Evolutionary conservation across 2,329 filamentous ascomycete genomes (phyloP).

Genomic region (Didymella exigua): DNA sequence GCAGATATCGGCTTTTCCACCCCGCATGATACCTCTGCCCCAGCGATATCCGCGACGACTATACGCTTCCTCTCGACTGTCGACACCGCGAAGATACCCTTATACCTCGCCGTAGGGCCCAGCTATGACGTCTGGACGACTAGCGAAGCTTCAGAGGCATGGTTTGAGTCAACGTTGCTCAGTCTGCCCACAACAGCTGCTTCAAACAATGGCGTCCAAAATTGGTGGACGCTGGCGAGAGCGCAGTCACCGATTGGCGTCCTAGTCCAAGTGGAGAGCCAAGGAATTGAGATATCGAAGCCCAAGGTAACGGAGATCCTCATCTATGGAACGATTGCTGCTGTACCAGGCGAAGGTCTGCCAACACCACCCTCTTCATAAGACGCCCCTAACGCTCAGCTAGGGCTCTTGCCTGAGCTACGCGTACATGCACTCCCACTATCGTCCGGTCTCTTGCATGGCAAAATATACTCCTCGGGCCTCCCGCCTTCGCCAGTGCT

Average conservation of each 20-base stretch:
- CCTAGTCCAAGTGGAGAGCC: conserved; percentile 39
- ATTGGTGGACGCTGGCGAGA: conserved; percentile 48
- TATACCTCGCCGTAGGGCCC: conserved; percentile 48
- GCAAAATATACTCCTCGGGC: conserved; percentile 7
- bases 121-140: conserved; percentile 48
- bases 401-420: conserved; percentile 27
- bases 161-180: conserved; percentile 49
- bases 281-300: not conserved
- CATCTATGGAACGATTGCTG: conserved; percentile 50
- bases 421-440: conserved; percentile 51
- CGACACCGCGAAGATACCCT: conserved; percentile 47
- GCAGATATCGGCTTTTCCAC: conserved; percentile 40
- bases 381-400: conserved; percentile 4
- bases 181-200: conserved; percentile 20
- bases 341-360: conserved; percentile 19
- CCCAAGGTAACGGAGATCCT: conserved; percentile 52
- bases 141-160: conserved; percentile 42
- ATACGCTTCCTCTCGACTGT: conserved; percentile 50
- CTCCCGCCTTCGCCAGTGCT: conserved; percentile 15
- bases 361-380: conserved; percentile 44
- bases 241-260: conserved; percentile 51
- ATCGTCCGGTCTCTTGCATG: conserved; percentile 50
- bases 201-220: conserved; percentile 1
- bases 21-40: conserved; percentile 23
- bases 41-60: conserved; percentile 20